Evolutionary conservation across 768 basidiomycete genomes (phyloP).

Genomic region (Mycena belliarum): DNA sequence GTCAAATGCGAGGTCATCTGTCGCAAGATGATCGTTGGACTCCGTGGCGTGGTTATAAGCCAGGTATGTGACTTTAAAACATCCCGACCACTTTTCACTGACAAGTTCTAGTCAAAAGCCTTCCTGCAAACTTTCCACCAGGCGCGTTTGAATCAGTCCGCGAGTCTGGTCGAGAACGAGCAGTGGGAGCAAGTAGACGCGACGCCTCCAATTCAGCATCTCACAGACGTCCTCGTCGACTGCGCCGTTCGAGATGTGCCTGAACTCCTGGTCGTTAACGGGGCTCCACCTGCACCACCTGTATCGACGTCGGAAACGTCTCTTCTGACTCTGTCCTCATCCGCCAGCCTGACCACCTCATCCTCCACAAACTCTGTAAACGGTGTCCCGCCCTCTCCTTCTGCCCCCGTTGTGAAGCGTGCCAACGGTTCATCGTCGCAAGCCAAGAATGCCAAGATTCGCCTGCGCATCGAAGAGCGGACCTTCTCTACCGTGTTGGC

Average conservation of each 20-base stretch:
- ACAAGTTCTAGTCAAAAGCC: slow-evolving; percentile 64
- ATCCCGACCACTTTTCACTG: slow-evolving; percentile 6
- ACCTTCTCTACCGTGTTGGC: slow-evolving; percentile 86
- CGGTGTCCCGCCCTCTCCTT: slow-evolving; percentile 20
- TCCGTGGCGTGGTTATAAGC: slow-evolving; percentile 81
- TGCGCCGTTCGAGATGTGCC: slow-evolving; percentile 81
- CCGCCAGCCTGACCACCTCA: slow-evolving; percentile 18
- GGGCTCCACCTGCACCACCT: slow-evolving; percentile 24
- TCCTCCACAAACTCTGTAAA: slow-evolving; percentile 22
- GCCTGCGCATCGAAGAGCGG: slow-evolving; percentile 78
- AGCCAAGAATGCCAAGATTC: slow-evolving; percentile 46
- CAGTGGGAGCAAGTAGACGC: slow-evolving; percentile 89
- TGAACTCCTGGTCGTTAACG: slow-evolving; percentile 52
- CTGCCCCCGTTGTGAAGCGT: slow-evolving; percentile 18
- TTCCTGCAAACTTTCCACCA: slow-evolving; percentile 91
- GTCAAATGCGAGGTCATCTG: slow-evolving; percentile 84
- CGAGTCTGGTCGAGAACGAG: slow-evolving; percentile 93
- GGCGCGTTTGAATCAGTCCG: slow-evolving; percentile 71
- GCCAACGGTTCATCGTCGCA: slow-evolving; percentile 21
- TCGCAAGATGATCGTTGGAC: slow-evolving; percentile 88
- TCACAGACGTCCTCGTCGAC: slow-evolving; percentile 74
- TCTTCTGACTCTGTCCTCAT: slow-evolving; percentile 14
- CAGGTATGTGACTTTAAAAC: slow-evolving; percentile 56
- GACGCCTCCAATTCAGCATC: slow-evolving; percentile 60
- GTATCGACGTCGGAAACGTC: slow-evolving; percentile 15